Base-by-base conservation (phyloP, 2,329 filamentous ascomycete species). In the Fonsecaea nubica region DNA sequence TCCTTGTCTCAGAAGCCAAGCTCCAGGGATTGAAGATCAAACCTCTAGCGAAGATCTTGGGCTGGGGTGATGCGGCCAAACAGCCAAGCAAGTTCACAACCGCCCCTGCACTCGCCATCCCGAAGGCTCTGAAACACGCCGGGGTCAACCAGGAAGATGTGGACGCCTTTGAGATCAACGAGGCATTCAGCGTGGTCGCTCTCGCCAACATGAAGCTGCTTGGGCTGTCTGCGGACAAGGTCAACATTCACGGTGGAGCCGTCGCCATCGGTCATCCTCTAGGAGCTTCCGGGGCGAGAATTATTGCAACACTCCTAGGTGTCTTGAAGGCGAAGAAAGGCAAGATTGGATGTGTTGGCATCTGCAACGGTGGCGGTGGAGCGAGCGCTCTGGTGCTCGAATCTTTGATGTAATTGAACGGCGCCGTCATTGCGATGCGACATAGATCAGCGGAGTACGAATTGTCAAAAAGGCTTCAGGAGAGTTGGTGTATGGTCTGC, bases 91-190 rank as follows among this genome's bases (percentile, higher is more conserved):
- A 95, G 79, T 99, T 99, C 87, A 99, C 95, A 72, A 95, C 93
- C 57, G 91, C 95, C 8, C 95, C 95, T 9, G 87, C 95, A 21
- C 87, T 98, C 64, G 95, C 95, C 72, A 96, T 99, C 75, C 95
- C 95, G 78, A 99, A 98, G 86, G 95, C 95, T 65, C 87, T 99
- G 76, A 93, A 94, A 86, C 94, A 99, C 81, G 95, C 95, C 68
- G 91, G 92, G 69, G 82, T 99, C 69, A 86, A 88, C 64, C 86
- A 89, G 73, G 87, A 90, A 70, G 85, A 92, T 66, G 86, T 99
- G 65, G 94, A 98, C 76, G 95, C 89, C 74, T 99, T 95, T 80
- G 95, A 99, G 85, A 97, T 99, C 85, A 99, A 99, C 85, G 95
- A 99, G 85, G 95, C 95, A 50, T 99, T 99, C 85, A 95, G 92